Evolutionary conservation across 768 basidiomycete genomes (phyloP).

Genomic region (Gymnopilus junonius): DNA sequence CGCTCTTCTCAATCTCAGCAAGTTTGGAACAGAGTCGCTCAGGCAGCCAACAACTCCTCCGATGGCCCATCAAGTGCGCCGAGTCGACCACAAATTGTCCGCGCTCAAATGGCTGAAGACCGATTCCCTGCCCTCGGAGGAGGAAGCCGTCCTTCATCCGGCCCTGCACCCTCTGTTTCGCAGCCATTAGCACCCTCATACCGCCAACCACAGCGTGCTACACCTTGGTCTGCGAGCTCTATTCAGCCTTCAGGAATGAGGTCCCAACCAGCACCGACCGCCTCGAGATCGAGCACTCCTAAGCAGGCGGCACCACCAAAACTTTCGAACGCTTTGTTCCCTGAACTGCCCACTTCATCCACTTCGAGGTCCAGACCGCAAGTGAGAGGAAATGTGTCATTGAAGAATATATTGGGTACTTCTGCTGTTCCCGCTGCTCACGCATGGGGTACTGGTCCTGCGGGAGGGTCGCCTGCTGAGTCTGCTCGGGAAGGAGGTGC

Average conservation of each 20-base stretch:
- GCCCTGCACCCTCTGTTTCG: slow-evolving; percentile 10
- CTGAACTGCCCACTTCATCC: slow-evolving; percentile 61
- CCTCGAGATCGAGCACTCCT: background rate
- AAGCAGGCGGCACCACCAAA: slow-evolving; percentile 39
- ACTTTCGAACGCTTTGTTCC: slow-evolving; percentile 65
- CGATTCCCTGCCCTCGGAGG: slow-evolving; percentile 41
- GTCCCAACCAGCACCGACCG: slow-evolving; percentile 11
- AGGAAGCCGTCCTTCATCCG: slow-evolving; percentile 12
- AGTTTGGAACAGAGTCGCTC: slow-evolving; percentile 87
- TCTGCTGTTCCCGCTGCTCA: slow-evolving; percentile 36
- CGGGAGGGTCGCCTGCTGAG: slow-evolving; percentile 8
- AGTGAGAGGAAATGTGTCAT: slow-evolving; percentile 66
- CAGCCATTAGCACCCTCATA: slow-evolving; percentile 34
- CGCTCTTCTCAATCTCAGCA: slow-evolving; percentile 64
- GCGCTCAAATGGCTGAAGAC: slow-evolving; percentile 26
- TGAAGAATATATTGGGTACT: slow-evolving; percentile 70
- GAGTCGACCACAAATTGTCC: slow-evolving; percentile 8
- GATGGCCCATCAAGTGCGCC: slow-evolving; percentile 25
- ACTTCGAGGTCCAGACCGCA: slow-evolving; percentile 46
- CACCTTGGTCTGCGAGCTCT: slow-evolving; percentile 61
- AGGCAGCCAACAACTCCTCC: slow-evolving; percentile 63
- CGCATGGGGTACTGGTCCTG: slow-evolving; percentile 42
- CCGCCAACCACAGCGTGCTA: slow-evolving; percentile 54
- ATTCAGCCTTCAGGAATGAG: slow-evolving; percentile 23
- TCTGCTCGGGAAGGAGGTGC: slow-evolving; percentile 44